A percentile compares a stretch with the other conserved stretches of the same genome.
These are phyloP conservation scores for Cytospora piceicola DNA, from an alignment of 2,329 filamentous ascomycete genomes.

Conservation along the genomic window DNA sequence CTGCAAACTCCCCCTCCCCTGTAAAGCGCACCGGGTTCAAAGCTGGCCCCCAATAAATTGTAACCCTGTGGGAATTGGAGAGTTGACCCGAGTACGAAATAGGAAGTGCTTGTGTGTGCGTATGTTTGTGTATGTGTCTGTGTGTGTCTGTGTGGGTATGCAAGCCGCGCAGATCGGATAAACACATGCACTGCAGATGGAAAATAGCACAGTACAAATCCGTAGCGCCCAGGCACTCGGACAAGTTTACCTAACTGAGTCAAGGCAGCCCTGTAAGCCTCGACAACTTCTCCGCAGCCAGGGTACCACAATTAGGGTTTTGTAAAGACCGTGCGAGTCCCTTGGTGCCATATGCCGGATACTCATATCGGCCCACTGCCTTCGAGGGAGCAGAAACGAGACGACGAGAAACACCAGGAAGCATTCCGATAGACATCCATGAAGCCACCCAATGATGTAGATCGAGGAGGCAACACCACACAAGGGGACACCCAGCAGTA, in stretches of 20 bases:
- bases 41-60: background rate
- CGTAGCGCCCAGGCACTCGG: conserved; percentile 17
- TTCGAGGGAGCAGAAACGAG: background rate
- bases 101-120: conserved; percentile 3
- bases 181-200: conserved; percentile 23
- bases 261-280: conserved; percentile 8
- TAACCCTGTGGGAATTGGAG: conserved; percentile 16
- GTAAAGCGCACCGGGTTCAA: conserved; percentile 15
- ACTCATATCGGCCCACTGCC: background rate
- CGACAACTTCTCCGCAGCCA: background rate
- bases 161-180: conserved; percentile 18
- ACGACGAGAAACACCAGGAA: background rate
- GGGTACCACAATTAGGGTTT: background rate
- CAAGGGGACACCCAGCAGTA: background rate
- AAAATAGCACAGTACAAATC: conserved; percentile 17
- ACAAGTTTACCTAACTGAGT: conserved; percentile 20
- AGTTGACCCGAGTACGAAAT: conserved; percentile 10
- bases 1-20: conserved; percentile 14
- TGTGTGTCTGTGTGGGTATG: conserved; percentile 12
- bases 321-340: background rate
- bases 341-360: background rate
- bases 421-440: background rate
- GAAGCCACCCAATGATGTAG: background rate
- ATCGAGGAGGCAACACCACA: background rate
- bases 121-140: background rate